These are phyloP conservation scores for Barnettozyma pratensis DNA, from an alignment of 805 yeast species.

Conservation along the genomic window DNA sequence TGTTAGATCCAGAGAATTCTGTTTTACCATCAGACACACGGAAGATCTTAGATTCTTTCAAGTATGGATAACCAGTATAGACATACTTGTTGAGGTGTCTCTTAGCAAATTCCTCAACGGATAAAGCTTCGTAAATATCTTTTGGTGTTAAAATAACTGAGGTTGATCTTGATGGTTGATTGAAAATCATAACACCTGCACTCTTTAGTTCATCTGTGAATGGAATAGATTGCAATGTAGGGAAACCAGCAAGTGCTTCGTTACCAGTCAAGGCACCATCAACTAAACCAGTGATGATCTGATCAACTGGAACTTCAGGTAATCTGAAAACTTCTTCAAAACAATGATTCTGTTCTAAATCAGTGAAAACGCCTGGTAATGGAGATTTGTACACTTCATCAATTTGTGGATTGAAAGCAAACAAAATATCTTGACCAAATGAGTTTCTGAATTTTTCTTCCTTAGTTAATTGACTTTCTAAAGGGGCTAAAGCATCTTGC, in stretches of 20 bases:
- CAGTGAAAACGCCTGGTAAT: conserved; percentile 67
- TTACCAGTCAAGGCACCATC: conserved; percentile 65
- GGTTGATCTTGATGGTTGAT: conserved; percentile 77
- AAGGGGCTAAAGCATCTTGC: conserved; percentile 64
- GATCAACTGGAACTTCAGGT: conserved; percentile 38
- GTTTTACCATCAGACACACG: conserved; percentile 51
- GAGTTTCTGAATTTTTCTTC: conserved; percentile 73
- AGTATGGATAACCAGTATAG: conserved; percentile 86
- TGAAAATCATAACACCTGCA: conserved; percentile 72
- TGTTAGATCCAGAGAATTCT: conserved; percentile 33
- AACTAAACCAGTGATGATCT: conserved; percentile 50
- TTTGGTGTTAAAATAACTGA: conserved; percentile 67
- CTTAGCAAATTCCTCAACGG: conserved; percentile 61
- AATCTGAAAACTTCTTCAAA: conserved; percentile 51
- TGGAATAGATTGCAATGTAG: conserved; percentile 69
- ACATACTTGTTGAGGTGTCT: conserved; percentile 57
- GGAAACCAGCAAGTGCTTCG: conserved; percentile 85
- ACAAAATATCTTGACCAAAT: conserved; percentile 65
- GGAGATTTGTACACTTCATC: conserved; percentile 69
- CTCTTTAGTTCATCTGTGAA: conserved; percentile 47
- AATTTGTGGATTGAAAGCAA: conserved; percentile 71
- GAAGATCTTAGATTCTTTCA: conserved; percentile 72
- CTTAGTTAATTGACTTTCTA: conserved; percentile 53
- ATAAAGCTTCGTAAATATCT: conserved; percentile 48
- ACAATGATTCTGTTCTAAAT: conserved; percentile 77